These are phyloP conservation scores for Penicillium mononematosum DNA, from an alignment of 495 filamentous ascomycete species.

Conservation along the genomic window DNA sequence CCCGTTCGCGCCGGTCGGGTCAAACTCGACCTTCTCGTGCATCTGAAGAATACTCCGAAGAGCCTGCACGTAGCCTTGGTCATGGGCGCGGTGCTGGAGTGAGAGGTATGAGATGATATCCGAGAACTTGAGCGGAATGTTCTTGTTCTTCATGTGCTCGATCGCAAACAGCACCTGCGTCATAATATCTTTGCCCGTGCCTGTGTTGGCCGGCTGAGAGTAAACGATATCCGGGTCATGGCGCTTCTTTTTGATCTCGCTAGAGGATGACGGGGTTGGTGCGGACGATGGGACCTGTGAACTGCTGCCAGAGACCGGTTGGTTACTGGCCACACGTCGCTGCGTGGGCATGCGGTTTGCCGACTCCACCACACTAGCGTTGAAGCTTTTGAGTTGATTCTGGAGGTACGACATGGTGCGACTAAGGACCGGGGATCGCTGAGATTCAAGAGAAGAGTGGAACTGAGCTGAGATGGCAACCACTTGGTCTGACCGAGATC, in stretches of 20 bases:
- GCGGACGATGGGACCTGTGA: conserved; percentile 42
- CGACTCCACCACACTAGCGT: conserved; percentile 45
- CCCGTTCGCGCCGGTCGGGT: conserved; percentile 57
- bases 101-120: conserved; percentile 78
- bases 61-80: conserved; percentile 46
- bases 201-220: conserved; percentile 76
- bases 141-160: conserved; percentile 77
- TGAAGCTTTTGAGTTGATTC: conserved; percentile 49
- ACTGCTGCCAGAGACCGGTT: conserved; percentile 33
- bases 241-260: conserved; percentile 59
- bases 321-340: conserved; percentile 39
- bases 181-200: conserved; percentile 74
- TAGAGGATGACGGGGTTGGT: conserved; percentile 38
- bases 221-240: conserved; percentile 60
- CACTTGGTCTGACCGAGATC: conserved; percentile 2
- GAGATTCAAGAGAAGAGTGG: conserved; percentile 1
- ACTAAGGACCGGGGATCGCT: not conserved
- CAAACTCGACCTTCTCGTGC: conserved; percentile 70
- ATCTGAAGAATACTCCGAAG: conserved; percentile 43
- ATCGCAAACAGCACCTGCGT: conserved; percentile 82
- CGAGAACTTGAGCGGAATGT: conserved; percentile 62
- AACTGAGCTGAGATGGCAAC: not conserved
- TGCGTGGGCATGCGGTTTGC: conserved; percentile 46
- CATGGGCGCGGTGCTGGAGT: conserved; percentile 53
- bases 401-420: conserved; percentile 48